These are phyloP conservation scores for Heritiera fomes DNA, from an alignment of 345 rosid genomes.

Conservation along the genomic window DNA sequence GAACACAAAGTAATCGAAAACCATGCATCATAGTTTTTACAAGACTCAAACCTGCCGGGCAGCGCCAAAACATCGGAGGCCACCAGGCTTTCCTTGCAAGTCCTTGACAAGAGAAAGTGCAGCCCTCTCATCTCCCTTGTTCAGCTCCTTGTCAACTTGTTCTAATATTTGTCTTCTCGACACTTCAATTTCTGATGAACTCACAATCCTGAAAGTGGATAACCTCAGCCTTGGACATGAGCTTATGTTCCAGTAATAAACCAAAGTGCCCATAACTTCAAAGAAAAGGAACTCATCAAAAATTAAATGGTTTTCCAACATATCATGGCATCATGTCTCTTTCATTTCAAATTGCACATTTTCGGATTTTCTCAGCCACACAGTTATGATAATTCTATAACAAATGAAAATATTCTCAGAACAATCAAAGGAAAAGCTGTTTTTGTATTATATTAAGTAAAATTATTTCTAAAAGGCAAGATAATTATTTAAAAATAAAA, in stretches of 20 bases:
- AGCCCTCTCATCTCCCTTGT: slow-evolving; percentile 74
- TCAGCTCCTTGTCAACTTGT: slow-evolving; percentile 66
- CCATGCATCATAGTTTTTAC: background rate
- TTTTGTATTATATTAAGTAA: no score
- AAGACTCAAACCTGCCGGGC: slow-evolving; percentile 61
- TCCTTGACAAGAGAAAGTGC: slow-evolving; percentile 71
- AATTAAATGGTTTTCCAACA: background rate
- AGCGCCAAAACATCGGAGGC: slow-evolving; percentile 75
- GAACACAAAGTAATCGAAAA: background rate
- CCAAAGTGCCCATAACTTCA: slow-evolving; percentile 46
- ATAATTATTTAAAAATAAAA: no score
- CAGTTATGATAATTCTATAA: no score
- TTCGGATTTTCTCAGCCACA: slow-evolving; percentile 15
- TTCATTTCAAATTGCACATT: background rate
- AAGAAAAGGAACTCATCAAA: background rate
- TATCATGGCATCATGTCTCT: background rate
- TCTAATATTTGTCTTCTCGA: slow-evolving; percentile 51
- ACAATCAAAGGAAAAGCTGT: no score
- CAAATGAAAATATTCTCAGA: no score
- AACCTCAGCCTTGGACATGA: slow-evolving; percentile 24
- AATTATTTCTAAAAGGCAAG: no score
- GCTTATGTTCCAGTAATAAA: slow-evolving; percentile 28
- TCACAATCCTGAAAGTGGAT: slow-evolving; percentile 24
- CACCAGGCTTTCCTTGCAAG: slow-evolving; percentile 74
- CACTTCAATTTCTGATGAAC: slow-evolving; percentile 46